These are phyloP conservation scores for Solanum appendiculatum DNA, from an alignment of 257 asterid genomes.

Conservation along the genomic window DNA sequence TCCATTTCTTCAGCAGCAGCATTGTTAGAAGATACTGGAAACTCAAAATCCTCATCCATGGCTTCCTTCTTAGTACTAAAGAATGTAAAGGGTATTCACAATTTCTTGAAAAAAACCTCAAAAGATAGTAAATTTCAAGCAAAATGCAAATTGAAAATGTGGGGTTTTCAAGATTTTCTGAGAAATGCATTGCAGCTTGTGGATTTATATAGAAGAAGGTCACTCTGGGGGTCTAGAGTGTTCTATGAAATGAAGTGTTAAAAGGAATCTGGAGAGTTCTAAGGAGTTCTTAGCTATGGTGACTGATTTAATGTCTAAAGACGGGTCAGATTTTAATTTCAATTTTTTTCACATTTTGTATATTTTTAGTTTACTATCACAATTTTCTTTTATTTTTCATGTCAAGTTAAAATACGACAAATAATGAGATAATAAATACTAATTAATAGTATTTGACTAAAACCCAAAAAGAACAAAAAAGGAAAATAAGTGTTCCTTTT, in stretches of 20 bases:
- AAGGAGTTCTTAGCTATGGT: neutral
- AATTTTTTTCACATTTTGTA: too few relatives aligned
- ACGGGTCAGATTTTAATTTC: neutral
- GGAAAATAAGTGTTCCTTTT: neutral
- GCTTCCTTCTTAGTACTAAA: neutral
- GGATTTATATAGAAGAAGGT: neutral
- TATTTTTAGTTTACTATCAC: too few relatives aligned
- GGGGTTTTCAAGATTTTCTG: neutral
- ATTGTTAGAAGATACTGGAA: constrained; percentile 13
- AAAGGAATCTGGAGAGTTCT: neutral
- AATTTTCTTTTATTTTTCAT: neutral
- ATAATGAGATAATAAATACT: neutral
- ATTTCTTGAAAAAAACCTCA: neutral
- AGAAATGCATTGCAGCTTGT: neutral
- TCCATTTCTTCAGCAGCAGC: neutral
- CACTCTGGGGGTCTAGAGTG: neutral
- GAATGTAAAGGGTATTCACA: neutral
- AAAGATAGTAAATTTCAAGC: neutral
- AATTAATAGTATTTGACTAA: neutral
- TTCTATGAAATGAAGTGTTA: neutral
- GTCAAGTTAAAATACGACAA: neutral
- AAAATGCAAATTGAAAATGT: neutral
- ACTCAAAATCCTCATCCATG: constrained; percentile 31
- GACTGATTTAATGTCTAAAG: neutral
- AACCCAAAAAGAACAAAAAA: neutral